Evolutionary conservation across 176 grass and related monocot species (phyloP), one percentile per base, ranked within the genome.

Genomic region (Musa schizocarpa): DNA sequence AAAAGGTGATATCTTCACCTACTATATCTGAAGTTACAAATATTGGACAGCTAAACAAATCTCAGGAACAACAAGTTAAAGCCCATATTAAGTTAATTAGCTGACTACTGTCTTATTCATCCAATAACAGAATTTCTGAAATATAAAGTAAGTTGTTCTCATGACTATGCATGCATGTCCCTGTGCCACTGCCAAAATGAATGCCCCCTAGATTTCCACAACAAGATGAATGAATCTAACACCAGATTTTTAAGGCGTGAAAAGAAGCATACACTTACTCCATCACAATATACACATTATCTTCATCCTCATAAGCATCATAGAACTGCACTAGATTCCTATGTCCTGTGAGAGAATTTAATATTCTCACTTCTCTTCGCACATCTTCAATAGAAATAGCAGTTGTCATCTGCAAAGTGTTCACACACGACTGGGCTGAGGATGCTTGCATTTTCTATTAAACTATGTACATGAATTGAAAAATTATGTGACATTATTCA

Each of bases 221-320:
- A 43, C 34, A 43, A 43, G 26, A 52, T 53, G 49, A 54, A 72
- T 24, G 22, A 10, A 51, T 54, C 53, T 72, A 49, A 22, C 2
- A 43, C 17, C 57, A 22, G 53, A 49, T 11, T 72, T 52, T 21
- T 43, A 43, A 43, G 21, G 20, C 1, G 57, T 34, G 54, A 53
- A 54, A 65, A 24, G 21, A 9, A 26, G 23, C 50, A 10, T 17
- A 63, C 53, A 89, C 90, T 94, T 95, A 99, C 96, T 99, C 96
- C 96, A 99, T 99, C 52, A 99, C 85, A 81, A 95, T 88, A 77
- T 99, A 99, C 54, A 99, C 96, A 65, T 95, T 99, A 76, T 95
- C 96, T 84, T 99, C 96, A 66, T 99, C 96, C 78, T 99, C 96
- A 52, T 89, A 95, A 75, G 88, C 90, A 77, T 99, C 96, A 55